Base-by-base conservation (phyloP, 495 filamentous ascomycete species). In the Terfezia claveryi region DNA sequence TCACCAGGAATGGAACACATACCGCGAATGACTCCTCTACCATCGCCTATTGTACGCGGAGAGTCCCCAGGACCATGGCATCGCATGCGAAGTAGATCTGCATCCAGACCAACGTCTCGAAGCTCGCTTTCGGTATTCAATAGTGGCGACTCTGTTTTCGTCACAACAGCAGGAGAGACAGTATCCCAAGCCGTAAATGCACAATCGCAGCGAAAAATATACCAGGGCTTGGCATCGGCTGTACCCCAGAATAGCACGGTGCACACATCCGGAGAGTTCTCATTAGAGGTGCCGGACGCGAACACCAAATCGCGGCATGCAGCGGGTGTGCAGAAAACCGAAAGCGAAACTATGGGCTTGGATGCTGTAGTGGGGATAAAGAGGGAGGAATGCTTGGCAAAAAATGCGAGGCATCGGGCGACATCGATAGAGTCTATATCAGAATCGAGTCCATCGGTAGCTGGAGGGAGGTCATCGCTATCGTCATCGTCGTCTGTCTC, bases 1-100 rank as follows among this genome's bases (percentile, higher is more conserved):
- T 65, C 63, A 32, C 62, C 63, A 11, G 56, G 55, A 20, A 51
- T 61, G 53, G 63, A 60, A 23, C 54, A 53, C 17, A 55, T 65
- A 36, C 50, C 52, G 1, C 59, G 51, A 53, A 66, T 98, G 56
- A 98, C 91, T 5, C 91, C 91, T 53, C 68, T 98, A 23, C 91
- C 91, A 10, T 95, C 91, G 6, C 91, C 91, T 8, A 74, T 95
- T 41, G 71, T 84, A 56, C 74, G 75, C 8, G 70, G 70, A 56
- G 80, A 82, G 49, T 85, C 83, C 8, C 83, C 88, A n/a, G 76
- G 75, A 6, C 80, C 80, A 20, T 83, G 82, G 80, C 78, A 71
- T 61, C 71, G 69, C 61, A 66, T 76, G 16, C 81, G 81, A 74
- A 77, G 69, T 58, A 71, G 70, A 60, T 62, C 76, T 17, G 58